Evolutionary conservation across 1,284 basidiomycete genomes (phyloP).

Genomic region (Golubevia pallescens): DNA sequence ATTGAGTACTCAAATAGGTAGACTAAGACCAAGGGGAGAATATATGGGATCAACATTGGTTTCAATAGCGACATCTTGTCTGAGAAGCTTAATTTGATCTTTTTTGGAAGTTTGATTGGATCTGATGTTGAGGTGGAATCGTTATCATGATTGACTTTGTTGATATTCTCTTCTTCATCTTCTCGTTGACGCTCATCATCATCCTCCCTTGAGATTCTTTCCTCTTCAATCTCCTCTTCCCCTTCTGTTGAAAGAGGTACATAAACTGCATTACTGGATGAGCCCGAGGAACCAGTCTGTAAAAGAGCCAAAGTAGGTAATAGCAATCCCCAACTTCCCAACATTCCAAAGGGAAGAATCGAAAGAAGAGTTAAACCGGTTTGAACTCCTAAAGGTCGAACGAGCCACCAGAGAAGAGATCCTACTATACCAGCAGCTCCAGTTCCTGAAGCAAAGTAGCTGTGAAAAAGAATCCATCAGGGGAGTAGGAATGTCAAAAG

Average conservation of each 20-base stretch:
- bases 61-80: slow-evolving; percentile 50
- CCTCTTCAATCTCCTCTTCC: slow-evolving; percentile 1
- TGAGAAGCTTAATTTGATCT: slow-evolving; percentile 26
- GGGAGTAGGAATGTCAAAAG: neutral
- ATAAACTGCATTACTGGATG: slow-evolving; percentile 12
- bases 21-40: slow-evolving; percentile 53
- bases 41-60: slow-evolving; percentile 53
- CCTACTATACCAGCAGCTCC: slow-evolving; percentile 92
- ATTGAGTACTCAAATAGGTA: slow-evolving; percentile 63
- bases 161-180: neutral
- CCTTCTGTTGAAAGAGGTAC: slow-evolving; percentile 10
- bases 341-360: slow-evolving; percentile 45
- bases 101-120: neutral
- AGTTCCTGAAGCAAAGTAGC: slow-evolving; percentile 73
- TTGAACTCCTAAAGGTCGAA: slow-evolving; percentile 83
- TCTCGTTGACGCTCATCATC: neutral
- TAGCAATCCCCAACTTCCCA: neutral
- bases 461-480: slow-evolving; percentile 1
- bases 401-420: slow-evolving; percentile 91
- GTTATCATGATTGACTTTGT: neutral
- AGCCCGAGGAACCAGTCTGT: slow-evolving; percentile 17
- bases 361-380: slow-evolving; percentile 68
- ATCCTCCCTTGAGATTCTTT: neutral
- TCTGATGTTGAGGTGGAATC: too few relatives aligned
- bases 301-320: slow-evolving; percentile 35